Base-by-base conservation (phyloP, 2,329 filamentous ascomycete genomes). In the Cephalotrichum gorgonifer region DNA sequence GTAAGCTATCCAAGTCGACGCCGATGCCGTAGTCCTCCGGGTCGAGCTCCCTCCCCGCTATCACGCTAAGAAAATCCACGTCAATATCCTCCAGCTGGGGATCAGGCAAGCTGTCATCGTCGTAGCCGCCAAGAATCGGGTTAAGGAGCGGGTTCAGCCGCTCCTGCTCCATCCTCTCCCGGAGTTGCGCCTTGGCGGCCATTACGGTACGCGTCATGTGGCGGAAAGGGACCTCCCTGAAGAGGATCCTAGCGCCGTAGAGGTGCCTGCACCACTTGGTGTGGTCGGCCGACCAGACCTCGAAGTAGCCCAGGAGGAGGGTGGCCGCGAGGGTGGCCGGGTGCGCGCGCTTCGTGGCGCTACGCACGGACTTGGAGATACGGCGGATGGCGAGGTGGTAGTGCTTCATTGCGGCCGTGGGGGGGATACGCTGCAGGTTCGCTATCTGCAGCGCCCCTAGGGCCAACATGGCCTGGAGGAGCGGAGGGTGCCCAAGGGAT, bases 261-360 rank as follows among this genome's bases (percentile, higher is more conserved):
- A 97, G 72, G 65, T 97, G 93, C 53, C 86, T 91, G 59, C 87
- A 93, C 93, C 93, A 98, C 63, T 95, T 95, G 49, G 85, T 82
- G 58, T 97, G 91, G 56, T 98, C 91, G 22, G 89, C 91, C 31
- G 85, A 86, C 83, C 91, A 93, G 17, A 96, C 87, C 63, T 97
- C 93, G 59, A 95, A 97, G 62, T 89, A 97, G 0, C 83, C 88
- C 7, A 98, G 74, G 7, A 97, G 70, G 31, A 96, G 71, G 0
- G 88, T 89, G 2, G 90, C 89, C 7, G 90, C 91, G n/a, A 97
- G 70, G 0, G 89, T 96, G 1, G 87, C 81, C 8, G 88, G 78
- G 50, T 88, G 81, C 8, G 83, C 81, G 48, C 89, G 80, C 57
- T 82, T 81, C 43, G 73, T 74, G 0, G 81, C 72, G 25, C 86